A percentile compares a stretch with the other conserved stretches of the same genome.
Evolutionary conservation across 805 yeast species (phyloP).

Genomic region (Ogataea methanolica): DNA sequence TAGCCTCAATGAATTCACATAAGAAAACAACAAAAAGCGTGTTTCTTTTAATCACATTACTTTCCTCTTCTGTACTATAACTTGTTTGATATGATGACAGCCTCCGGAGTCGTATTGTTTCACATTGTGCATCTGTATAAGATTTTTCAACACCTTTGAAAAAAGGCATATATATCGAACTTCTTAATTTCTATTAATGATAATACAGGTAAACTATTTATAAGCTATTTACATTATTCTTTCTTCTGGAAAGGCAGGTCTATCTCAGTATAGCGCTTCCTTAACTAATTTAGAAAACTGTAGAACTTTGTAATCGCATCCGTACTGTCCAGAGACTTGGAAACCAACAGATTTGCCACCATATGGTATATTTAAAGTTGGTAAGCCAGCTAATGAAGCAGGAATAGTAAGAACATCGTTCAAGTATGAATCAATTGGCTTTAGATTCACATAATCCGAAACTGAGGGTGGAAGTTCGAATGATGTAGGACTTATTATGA

Average conservation of each 20-base stretch:
- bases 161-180: too few relatives aligned
- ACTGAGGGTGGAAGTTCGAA: slow-evolving; percentile 44
- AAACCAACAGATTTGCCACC: slow-evolving; percentile 51
- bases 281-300: slow-evolving; percentile 23
- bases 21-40: neutral
- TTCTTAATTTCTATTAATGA: too few relatives aligned
- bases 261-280: neutral
- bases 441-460: slow-evolving; percentile 12
- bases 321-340: slow-evolving; percentile 83
- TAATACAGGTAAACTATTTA: too few relatives aligned
- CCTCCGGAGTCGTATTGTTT: too few relatives aligned
- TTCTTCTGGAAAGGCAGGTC: neutral
- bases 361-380: slow-evolving; percentile 76
- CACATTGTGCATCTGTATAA: too few relatives aligned
- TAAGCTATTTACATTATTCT: neutral
- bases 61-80: too few relatives aligned
- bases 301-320: slow-evolving; percentile 67
- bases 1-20: neutral
- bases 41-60: neutral
- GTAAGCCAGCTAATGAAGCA: slow-evolving; percentile 86
- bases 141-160: too few relatives aligned
- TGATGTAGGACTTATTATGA: slow-evolving; percentile 72
- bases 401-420: slow-evolving; percentile 89
- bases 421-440: slow-evolving; percentile 57
- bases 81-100: too few relatives aligned